phyloP scores from a whole-genome alignment of 2,329 filamentous ascomycete species.

The Phaeosphaeriaceae sp. region DNA sequence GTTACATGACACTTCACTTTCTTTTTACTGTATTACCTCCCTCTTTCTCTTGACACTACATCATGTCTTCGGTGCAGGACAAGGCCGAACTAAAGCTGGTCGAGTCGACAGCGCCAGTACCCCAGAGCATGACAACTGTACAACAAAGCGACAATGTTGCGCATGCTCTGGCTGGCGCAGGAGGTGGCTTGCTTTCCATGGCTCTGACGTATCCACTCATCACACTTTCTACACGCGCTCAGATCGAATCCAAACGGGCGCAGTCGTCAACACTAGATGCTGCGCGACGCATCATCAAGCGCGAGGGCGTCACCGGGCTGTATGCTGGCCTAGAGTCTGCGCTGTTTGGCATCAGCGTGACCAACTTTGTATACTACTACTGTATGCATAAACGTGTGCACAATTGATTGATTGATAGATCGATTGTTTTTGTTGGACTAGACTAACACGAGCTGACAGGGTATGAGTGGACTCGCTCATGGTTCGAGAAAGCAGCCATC shows the following conservation, averaged over 20 bases:
- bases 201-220: constrained; percentile 96
- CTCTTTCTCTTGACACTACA: constrained; percentile 3
- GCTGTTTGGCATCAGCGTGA: constrained; percentile 95
- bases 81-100: constrained; percentile 43
- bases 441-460: constrained; percentile 53
- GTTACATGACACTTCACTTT: too few relatives aligned
- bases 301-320: constrained; percentile 86
- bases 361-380: constrained; percentile 99
- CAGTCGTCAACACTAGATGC: constrained; percentile 84
- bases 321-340: constrained; percentile 94
- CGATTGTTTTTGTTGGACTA: too few relatives aligned
- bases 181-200: constrained; percentile 95
- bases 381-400: constrained; percentile 57
- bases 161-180: constrained; percentile 89
- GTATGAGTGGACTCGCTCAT: constrained; percentile 95
- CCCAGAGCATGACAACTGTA: constrained; percentile 67
- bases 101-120: constrained; percentile 41
- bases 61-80: constrained; percentile 39
- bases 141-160: constrained; percentile 97
- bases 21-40: too few relatives aligned
- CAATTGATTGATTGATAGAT: too few relatives aligned
- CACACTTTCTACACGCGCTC: constrained; percentile 94
- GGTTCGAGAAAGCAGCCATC: constrained; percentile 79
- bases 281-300: constrained; percentile 83
- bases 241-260: constrained; percentile 95